Conservation (phyloP, 331 rosid genomes). For the Prunus yedoensis region DNA sequence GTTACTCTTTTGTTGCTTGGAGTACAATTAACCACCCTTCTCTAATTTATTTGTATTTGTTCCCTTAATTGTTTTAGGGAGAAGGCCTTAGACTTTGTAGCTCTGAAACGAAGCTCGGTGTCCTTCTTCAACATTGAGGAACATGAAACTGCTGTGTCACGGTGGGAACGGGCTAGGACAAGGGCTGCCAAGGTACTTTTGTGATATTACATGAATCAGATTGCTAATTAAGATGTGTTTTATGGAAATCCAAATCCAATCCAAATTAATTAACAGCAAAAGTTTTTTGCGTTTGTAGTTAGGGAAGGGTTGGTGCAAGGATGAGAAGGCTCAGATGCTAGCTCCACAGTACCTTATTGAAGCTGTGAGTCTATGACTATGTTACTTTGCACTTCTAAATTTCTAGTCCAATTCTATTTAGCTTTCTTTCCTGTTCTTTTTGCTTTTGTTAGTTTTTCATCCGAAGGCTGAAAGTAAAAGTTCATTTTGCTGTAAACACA, state of each 20-base stretch:
- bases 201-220: not conserved
- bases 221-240: not conserved
- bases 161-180: constrained; percentile 47
- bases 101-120: constrained; percentile 40
- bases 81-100: constrained; percentile 44
- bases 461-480: no score
- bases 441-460: no score
- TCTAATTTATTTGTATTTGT: constrained; percentile 6
- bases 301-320: constrained; percentile 52
- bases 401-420: no score
- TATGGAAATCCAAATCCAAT: not conserved
- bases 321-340: constrained; percentile 50
- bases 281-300: constrained; percentile 25
- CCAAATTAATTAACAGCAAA: not conserved
- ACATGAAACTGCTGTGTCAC: constrained; percentile 39
- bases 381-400: no score
- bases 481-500: no score
- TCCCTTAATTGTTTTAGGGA: constrained; percentile 34
- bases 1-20: not conserved
- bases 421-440: no score
- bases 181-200: constrained; percentile 46
- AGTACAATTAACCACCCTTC: not conserved
- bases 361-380: constrained; percentile 38
- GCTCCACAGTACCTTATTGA: constrained; percentile 61
- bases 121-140: constrained; percentile 46